Conservation (phyloP, 768 basidiomycete genomes). For the Tylopilus vinaceipallidus region DNA sequence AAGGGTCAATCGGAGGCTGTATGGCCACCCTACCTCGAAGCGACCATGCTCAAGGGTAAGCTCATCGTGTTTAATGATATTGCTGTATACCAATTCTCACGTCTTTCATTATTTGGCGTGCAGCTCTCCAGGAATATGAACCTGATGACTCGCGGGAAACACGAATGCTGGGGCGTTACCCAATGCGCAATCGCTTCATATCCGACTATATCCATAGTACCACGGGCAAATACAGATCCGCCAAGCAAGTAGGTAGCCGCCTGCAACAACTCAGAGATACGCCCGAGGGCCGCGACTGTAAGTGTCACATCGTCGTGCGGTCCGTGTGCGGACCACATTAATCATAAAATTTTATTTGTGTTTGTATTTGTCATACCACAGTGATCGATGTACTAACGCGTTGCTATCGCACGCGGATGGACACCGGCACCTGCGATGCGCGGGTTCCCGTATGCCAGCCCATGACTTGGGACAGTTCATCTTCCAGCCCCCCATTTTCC, state of each 20-base stretch:
- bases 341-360: slow-evolving; percentile 27
- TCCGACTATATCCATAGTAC: slow-evolving; percentile 70
- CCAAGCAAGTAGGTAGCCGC: slow-evolving; percentile 80
- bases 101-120: slow-evolving; percentile 14
- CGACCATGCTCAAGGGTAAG: slow-evolving; percentile 71
- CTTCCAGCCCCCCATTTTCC: slow-evolving; percentile 18
- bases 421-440: slow-evolving; percentile 21
- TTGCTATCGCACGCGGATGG: slow-evolving; percentile 31
- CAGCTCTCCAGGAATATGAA: slow-evolving; percentile 70
- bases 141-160: slow-evolving; percentile 75
- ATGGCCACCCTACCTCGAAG: slow-evolving; percentile 80
- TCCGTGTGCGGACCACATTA: slow-evolving; percentile 24
- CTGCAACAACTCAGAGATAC: slow-evolving; percentile 77
- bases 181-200: slow-evolving; percentile 77
- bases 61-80: slow-evolving; percentile 3
- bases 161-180: slow-evolving; percentile 69
- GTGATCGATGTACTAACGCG: slow-evolving; percentile 36
- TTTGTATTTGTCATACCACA: slow-evolving; percentile 31
- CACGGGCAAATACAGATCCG: slow-evolving; percentile 68
- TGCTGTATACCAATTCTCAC: slow-evolving; percentile 17
- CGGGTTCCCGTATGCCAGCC: slow-evolving; percentile 17
- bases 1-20: slow-evolving; percentile 67
- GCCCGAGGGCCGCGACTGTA: slow-evolving; percentile 67
- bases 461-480: slow-evolving; percentile 4
- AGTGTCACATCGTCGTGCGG: slow-evolving; percentile 33